Evolutionary conservation across 2,329 filamentous ascomycete genomes (phyloP).

Genomic region (Anthostomella pinea): DNA sequence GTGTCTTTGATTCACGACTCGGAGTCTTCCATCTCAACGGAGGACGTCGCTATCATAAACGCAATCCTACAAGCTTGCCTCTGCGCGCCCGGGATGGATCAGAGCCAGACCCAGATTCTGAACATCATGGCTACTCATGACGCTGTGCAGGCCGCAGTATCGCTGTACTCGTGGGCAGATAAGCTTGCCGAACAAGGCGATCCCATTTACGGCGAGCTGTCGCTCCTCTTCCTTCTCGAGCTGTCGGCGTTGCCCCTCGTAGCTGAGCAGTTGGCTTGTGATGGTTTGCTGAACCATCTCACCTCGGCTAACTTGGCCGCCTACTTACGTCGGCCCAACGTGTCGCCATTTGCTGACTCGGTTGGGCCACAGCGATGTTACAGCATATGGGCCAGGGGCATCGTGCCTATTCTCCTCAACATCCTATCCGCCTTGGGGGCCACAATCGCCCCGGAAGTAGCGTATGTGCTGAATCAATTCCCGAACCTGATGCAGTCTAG

Average conservation of each 20-base stretch:
- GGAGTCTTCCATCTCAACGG: slow-evolving; percentile 61
- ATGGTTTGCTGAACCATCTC: slow-evolving; percentile 77
- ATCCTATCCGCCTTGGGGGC: slow-evolving; percentile 77
- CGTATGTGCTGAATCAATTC: slow-evolving; percentile 86
- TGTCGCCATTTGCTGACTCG: slow-evolving; percentile 76
- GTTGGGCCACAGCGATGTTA: slow-evolving; percentile 71
- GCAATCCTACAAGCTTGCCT: slow-evolving; percentile 84
- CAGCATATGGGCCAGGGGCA: slow-evolving; percentile 82
- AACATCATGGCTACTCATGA: slow-evolving; percentile 69
- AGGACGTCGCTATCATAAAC: slow-evolving; percentile 83
- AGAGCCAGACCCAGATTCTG: slow-evolving; percentile 68
- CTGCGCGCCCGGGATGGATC: slow-evolving; percentile 71
- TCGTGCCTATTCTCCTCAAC: slow-evolving; percentile 86
- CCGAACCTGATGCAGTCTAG: slow-evolving; percentile 73
- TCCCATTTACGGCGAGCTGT: slow-evolving; percentile 91
- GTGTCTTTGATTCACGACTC: slow-evolving; percentile 80
- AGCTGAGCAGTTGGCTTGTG: slow-evolving; percentile 86
- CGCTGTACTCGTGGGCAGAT: slow-evolving; percentile 92
- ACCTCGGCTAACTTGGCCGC: slow-evolving; percentile 75
- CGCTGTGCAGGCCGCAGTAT: slow-evolving; percentile 75
- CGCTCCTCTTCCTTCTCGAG: slow-evolving; percentile 82
- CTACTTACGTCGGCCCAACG: slow-evolving; percentile 67
- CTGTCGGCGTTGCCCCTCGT: slow-evolving; percentile 77
- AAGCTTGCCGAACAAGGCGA: slow-evolving; percentile 74
- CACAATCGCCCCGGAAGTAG: slow-evolving; percentile 79